Base-by-base conservation (phyloP, 208 protist species). In the Pavlovales sp. region DNA sequence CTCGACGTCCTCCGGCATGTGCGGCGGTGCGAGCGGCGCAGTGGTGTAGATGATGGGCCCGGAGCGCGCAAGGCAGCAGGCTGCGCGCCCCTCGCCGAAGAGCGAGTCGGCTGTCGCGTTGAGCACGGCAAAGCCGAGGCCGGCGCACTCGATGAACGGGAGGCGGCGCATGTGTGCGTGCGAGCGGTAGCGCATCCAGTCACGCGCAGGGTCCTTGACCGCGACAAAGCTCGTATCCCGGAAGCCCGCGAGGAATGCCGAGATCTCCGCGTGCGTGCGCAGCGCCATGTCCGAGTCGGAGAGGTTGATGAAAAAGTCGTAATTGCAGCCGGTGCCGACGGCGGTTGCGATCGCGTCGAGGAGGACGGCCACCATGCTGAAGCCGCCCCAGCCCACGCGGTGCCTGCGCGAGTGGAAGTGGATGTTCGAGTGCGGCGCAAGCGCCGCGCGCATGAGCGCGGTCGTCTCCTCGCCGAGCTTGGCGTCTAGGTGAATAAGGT, bases 301-400 rank as follows among this genome's bases (percentile, higher is more conserved):
- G 5, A 87, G 41, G 83, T 87, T 87, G 83, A 87, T 87, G 38
- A 87, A 46, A 39, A 87, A 77, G 71, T 87, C 83, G 67, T 40
- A 87, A 41, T 75, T 67, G 71, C 76, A 1, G 32, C 20, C 41
- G 22, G 38, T 7, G 41, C 8, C 7, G 18, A 79, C 71, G 20
- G 39, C 71, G 67, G 83, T 39, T 7, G 14, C 32, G 32, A 87
- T 46, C 18, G 83, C 83, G 41, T 87, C 83, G n/a, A 87, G 83
- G 38, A 87, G 22, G 11, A 46, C n/a, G 39, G 34, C 0, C 34
- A 79, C 67, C 83, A 87, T 87, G 0, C 57, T 87, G 32, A 32
- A 87, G 0, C 39, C 83, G 8, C 83, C 83, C 83, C 83, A 87
- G 4, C 76, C 57, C 57, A 87, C 83, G 28, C 39, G 37, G 39